Percentiles rank a stretch among this genome's conserved stretches.
phyloP scores from a whole-genome alignment of 805 yeast species.

The Saccharomycopsis oosterbeekiorum region DNA sequence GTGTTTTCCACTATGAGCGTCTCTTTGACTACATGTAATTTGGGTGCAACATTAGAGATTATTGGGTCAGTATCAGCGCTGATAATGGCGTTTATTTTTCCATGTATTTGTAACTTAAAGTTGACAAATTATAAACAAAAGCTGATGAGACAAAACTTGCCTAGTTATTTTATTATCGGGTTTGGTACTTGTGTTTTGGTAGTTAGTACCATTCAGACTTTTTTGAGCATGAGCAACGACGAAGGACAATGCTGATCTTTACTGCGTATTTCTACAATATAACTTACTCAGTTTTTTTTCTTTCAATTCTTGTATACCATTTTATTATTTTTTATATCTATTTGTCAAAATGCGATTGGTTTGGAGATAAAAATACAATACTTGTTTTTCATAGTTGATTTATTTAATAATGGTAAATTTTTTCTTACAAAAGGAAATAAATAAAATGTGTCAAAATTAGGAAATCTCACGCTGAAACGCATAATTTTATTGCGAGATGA shows the following conservation, averaged over 20 bases:
- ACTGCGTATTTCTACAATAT: background rate
- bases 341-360: no score
- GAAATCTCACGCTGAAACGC: background rate
- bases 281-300: no score
- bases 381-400: no score
- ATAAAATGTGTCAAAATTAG: background rate
- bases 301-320: background rate
- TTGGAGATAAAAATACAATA: no score
- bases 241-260: background rate
- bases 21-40: slow-evolving; percentile 71
- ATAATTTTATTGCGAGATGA: background rate
- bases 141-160: slow-evolving; percentile 35
- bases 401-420: no score
- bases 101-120: slow-evolving; percentile 73
- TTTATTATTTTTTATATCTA: background rate
- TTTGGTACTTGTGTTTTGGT: slow-evolving; percentile 77
- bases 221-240: slow-evolving; percentile 23
- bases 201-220: slow-evolving; percentile 67
- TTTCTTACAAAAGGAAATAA: no score
- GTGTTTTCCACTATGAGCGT: slow-evolving; percentile 65
- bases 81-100: slow-evolving; percentile 82
- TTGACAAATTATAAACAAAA: slow-evolving; percentile 42
- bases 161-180: slow-evolving; percentile 48
- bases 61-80: slow-evolving; percentile 94
- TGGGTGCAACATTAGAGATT: slow-evolving; percentile 81